Conservation (phyloP, 257 asterid species). For the Galeopsis tetrahit region DNA sequence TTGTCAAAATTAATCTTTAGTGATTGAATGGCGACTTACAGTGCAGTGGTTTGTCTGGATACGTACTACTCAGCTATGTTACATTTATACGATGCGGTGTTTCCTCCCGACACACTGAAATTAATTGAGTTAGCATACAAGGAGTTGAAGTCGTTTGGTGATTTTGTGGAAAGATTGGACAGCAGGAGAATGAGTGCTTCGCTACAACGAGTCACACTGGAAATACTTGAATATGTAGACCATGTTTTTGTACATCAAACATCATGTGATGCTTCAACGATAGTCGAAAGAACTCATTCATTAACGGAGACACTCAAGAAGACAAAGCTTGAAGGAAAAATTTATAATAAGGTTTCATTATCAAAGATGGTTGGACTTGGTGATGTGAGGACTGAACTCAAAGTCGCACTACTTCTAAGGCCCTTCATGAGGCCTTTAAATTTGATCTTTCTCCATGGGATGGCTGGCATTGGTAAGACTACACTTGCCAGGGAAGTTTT, state of each 20-base stretch:
- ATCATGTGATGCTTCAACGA: no score
- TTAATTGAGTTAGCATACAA: neutral
- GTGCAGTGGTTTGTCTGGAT: no score
- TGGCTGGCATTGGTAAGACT: constrained; percentile 6
- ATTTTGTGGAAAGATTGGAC: neutral
- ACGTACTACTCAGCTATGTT: no score
- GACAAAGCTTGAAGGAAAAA: neutral
- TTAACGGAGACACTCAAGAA: neutral
- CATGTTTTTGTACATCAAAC: no score
- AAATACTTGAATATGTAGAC: neutral
- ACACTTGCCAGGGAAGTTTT: neutral
- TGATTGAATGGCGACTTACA: no score
- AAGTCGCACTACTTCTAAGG: neutral
- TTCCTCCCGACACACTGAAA: neutral
- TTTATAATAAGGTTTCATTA: neutral
- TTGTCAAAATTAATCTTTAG: no score
- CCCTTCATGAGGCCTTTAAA: neutral
- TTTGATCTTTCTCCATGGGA: neutral
- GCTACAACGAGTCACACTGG: neutral
- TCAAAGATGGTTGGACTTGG: neutral
- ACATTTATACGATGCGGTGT: neutral
- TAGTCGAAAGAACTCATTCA: neutral
- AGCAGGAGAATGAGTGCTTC: neutral
- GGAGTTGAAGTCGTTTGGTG: neutral
- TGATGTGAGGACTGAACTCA: neutral